A percentile compares a stretch with the other conserved stretches of the same genome.
phyloP scores from a whole-genome alignment of 2,329 filamentous ascomycete genomes.

The Fusarium goolgardi region DNA sequence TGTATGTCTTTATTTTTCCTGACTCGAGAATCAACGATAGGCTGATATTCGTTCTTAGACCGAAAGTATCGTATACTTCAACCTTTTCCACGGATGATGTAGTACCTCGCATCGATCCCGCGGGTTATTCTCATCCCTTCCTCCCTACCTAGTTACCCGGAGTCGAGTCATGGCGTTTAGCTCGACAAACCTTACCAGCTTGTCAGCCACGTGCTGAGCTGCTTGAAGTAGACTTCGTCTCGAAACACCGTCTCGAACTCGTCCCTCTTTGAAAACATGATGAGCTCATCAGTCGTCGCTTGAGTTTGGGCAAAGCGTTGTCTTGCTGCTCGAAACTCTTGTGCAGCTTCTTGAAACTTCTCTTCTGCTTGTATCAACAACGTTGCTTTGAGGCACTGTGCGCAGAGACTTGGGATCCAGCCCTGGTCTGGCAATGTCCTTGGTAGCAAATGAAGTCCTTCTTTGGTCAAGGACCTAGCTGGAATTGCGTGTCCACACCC shows the following conservation, averaged over 20 bases:
- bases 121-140: conserved; percentile 5
- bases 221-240: conserved; percentile 40
- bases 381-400: conserved; percentile 26
- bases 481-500: conserved; percentile 49
- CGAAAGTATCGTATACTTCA: conserved; percentile 33
- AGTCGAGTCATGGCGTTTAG: conserved; percentile 23
- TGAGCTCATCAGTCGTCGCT: conserved; percentile 28
- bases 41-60: conserved; percentile 4
- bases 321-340: conserved; percentile 31
- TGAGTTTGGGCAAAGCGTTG: conserved; percentile 21
- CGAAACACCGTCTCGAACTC: conserved; percentile 40
- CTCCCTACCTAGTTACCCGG: conserved; percentile 9
- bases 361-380: conserved; percentile 19
- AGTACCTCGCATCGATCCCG: not conserved
- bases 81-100: conserved; percentile 1
- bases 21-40: conserved; percentile 28
- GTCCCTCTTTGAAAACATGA: conserved; percentile 31
- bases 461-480: conserved; percentile 43
- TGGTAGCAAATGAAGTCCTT: conserved; percentile 51
- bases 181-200: conserved; percentile 36
- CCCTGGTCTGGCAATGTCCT: conserved; percentile 50
- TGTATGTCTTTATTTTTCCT: conserved; percentile 21
- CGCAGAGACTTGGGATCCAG: conserved; percentile 43
- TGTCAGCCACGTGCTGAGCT: conserved; percentile 42
- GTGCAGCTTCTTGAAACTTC: conserved; percentile 25